Base-by-base conservation (phyloP, 139 green algal species). In the Nannochloris sp. region DNA sequence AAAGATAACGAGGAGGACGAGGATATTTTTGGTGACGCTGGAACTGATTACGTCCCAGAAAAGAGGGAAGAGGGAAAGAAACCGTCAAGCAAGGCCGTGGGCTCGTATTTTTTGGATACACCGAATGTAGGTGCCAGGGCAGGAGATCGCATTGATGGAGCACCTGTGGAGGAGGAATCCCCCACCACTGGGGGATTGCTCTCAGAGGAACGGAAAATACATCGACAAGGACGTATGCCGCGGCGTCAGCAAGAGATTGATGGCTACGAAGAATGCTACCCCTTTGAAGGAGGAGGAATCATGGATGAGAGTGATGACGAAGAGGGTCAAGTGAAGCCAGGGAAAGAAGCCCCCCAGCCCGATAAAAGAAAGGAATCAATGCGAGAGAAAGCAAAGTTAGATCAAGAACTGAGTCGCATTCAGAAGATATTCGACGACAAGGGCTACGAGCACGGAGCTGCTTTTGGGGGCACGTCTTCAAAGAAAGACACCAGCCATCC, bases 11-110 rank as follows among this genome's bases (percentile, higher is more conserved):
- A 82, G 8, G 79, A 87, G 1, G 82, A 89, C n/a, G 87, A 95
- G 9, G 87, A 97, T 70, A 97, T 97, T 44, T 97, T 97, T 82
- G 91, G 66, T 0, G 90, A 94, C 48, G 90, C 79, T 8, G 90
- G 89, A 14, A 89, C 66, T 0, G 89, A 97, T 58, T 97, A 97
- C 64, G 70, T 75, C 57, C 76, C 76, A 6, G 77, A 81, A 28
- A 50, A 84, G 10, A 68, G 70, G n/a, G 59, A 66, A 12, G 33
- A 40, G 33, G 33, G 6, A 8, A 40, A 10, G 10, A 40, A 40
- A 8, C 10, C 33, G 6, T 40, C 33, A 40, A 8, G 33, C 9
- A 77, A 28, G 33, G 36, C 29, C 12, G 36, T 16, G 17, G 50
- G 55, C 48, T 49, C 37, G 33, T 43, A 61, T 61, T 55, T 50